These are phyloP conservation scores for Diaporthe sp. DNA, from an alignment of 2,329 filamentous ascomycete genomes.

Conservation along the genomic window DNA sequence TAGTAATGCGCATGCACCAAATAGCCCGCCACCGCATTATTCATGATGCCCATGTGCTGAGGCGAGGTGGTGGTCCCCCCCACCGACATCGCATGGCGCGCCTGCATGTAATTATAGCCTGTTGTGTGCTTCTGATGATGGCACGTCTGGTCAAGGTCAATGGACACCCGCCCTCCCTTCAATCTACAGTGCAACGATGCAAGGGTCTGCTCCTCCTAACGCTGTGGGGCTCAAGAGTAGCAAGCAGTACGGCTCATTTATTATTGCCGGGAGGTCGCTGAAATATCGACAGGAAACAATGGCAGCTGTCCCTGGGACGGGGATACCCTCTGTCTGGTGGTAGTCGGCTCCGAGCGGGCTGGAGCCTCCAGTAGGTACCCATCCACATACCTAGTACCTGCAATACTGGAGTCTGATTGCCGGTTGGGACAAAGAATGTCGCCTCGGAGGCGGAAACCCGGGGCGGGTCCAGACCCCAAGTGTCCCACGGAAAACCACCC, in stretches of 20 bases:
- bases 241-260: neutral
- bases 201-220: neutral
- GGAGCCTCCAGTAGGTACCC: neutral
- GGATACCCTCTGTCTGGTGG: neutral
- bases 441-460: constrained; percentile 6
- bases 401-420: neutral
- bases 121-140: constrained; percentile 10
- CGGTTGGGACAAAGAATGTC: constrained; percentile 9
- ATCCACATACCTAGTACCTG: neutral
- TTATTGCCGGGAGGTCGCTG: neutral
- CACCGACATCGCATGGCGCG: constrained; percentile 29
- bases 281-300: too few relatives aligned
- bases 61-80: constrained; percentile 4
- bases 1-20: constrained; percentile 11
- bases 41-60: constrained; percentile 28
- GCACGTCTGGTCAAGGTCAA: constrained; percentile 21
- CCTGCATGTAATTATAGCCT: constrained; percentile 30
- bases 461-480: constrained; percentile 28
- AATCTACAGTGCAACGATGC: constrained; percentile 17
- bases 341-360: constrained; percentile 24
- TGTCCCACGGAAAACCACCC: neutral
- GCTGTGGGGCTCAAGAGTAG: neutral
- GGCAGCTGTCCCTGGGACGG: neutral
- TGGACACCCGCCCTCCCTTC: constrained; percentile 29
- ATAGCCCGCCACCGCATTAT: constrained; percentile 30